Base-by-base conservation (phyloP, 1,284 basidiomycete species). In the Papiliotrema nemorosa region DNA sequence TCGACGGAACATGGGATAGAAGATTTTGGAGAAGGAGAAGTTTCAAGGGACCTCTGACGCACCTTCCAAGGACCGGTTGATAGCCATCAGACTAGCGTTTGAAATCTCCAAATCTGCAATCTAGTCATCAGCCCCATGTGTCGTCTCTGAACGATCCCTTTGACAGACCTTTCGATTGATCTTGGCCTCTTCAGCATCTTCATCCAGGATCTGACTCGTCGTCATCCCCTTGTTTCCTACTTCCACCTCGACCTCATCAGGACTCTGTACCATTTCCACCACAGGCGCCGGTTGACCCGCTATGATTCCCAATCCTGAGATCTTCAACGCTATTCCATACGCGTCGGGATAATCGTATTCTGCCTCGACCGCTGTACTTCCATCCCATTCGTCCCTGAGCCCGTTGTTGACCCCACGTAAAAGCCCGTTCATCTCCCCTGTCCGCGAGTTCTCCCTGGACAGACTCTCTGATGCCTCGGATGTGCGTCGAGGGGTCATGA, bases 61-160 rank as follows among this genome's bases (percentile, higher is more conserved):
- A 70, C 68, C 63, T 50, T 74, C 72, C 3, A 74, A 56, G 10
- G 59, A 63, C 24, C 65, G 64, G 52, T 74, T 74, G 60, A 74
- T 73, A 14, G 68, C 66, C 46, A 74, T 49, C 22, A 74, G 52
- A 38, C 66, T 69, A 9, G 67, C 62, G 49, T 74, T 74, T 10
- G 66, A 69, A 41, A 74, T 74, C 34, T 73, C 71, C 1, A 74
- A 50, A 54, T 74, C 72, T 14, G 71, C 71, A 36, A 72, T 63
- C 70, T 73, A 54, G 5, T 31, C 16, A 16, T 44, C 46, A 54
- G 44, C 27, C 20, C 10, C 14, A 4, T 18, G 29, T 36, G 16
- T 18, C 5, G 3, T 2, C 26, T 14, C 6, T 3, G 34, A 31
- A 21, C 7, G 21, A 31, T 31, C 43, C 22, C n/a, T 10, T 40